A percentile compares a stretch with the other conserved stretches of the same genome.
Evolutionary conservation across 805 yeast species (phyloP).

Genomic region (Brettanomyces sp.): DNA sequence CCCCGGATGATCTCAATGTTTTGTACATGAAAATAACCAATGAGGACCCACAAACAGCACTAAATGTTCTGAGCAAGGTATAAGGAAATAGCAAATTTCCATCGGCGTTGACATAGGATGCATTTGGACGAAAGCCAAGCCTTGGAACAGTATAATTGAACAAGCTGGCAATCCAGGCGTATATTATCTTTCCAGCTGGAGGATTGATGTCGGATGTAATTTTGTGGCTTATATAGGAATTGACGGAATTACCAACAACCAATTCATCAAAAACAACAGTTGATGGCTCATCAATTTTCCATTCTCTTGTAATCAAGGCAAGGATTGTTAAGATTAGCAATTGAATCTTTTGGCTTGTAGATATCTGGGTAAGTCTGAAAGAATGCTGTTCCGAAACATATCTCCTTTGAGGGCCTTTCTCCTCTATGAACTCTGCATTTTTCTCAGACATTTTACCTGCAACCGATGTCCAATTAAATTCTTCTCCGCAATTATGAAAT

Average conservation of each 20-base stretch:
- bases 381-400: background rate
- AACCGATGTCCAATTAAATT: too few species aligned
- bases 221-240: conserved; percentile 58
- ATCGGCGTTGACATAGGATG: background rate
- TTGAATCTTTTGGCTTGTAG: conserved; percentile 9
- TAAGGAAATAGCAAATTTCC: conserved; percentile 32
- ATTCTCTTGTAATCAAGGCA: conserved; percentile 50
- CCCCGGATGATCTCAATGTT: conserved; percentile 46
- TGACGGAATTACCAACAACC: conserved; percentile 83
- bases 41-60: conserved; percentile 46
- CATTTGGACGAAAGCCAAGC: conserved; percentile 2
- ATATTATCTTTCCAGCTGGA: conserved; percentile 68
- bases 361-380: background rate
- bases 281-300: conserved; percentile 50
- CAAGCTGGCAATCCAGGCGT: conserved; percentile 47
- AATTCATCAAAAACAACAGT: conserved; percentile 89
- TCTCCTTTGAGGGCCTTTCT: conserved; percentile 6
- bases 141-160: conserved; percentile 38
- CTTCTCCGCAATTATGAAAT: too few species aligned
- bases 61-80: conserved; percentile 45
- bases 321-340: conserved; percentile 13
- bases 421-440: background rate
- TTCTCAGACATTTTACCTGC: background rate
- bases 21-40: conserved; percentile 44
- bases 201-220: conserved; percentile 75